A percentile compares a stretch with the other conserved stretches of the same genome.
phyloP scores from a whole-genome alignment of 1,284 basidiomycete species.

The Kalmanozyma brasiliensis region DNA sequence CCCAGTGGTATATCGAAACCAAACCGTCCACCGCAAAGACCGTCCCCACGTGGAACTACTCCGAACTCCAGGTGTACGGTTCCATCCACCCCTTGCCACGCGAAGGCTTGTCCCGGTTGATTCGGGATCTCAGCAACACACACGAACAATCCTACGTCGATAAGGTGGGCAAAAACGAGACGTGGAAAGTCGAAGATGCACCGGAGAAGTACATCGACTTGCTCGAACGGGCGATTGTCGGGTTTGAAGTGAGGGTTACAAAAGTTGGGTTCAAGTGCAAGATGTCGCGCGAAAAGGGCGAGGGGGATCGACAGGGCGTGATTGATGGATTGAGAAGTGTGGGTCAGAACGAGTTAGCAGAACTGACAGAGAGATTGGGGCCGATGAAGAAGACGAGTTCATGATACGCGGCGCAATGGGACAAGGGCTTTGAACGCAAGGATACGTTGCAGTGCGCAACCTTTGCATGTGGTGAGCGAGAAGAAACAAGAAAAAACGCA shows the following conservation, averaged over 20 bases:
- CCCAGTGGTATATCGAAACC: slow-evolving; percentile 36
- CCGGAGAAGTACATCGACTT: slow-evolving; percentile 68
- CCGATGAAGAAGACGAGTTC: neutral
- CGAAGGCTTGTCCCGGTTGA: slow-evolving; percentile 3
- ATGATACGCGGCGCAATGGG: neutral
- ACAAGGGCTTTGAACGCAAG: too few relatives aligned
- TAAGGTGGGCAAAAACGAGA: neutral
- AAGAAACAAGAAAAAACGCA: too few relatives aligned
- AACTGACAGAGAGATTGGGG: slow-evolving; percentile 7
- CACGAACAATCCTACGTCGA: slow-evolving; percentile 10
- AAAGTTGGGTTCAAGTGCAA: slow-evolving; percentile 69
- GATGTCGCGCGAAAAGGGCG: slow-evolving; percentile 68
- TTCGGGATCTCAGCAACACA: slow-evolving; percentile 10
- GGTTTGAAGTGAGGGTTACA: slow-evolving; percentile 68
- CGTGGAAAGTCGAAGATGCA: slow-evolving; percentile 69
- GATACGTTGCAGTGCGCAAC: too few relatives aligned
- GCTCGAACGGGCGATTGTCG: slow-evolving; percentile 69
- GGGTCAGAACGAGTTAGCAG: slow-evolving; percentile 39
- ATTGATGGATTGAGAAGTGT: slow-evolving; percentile 66
- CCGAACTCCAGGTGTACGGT: slow-evolving; percentile 45
- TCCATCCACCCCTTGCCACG: neutral
- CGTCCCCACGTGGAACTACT: slow-evolving; percentile 56
- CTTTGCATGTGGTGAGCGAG: too few relatives aligned
- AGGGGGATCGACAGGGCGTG: slow-evolving; percentile 68
- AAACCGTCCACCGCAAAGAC: slow-evolving; percentile 47